These are phyloP conservation scores for Penicillium paneum DNA, from an alignment of 2,329 filamentous ascomycete species.

Conservation along the genomic window DNA sequence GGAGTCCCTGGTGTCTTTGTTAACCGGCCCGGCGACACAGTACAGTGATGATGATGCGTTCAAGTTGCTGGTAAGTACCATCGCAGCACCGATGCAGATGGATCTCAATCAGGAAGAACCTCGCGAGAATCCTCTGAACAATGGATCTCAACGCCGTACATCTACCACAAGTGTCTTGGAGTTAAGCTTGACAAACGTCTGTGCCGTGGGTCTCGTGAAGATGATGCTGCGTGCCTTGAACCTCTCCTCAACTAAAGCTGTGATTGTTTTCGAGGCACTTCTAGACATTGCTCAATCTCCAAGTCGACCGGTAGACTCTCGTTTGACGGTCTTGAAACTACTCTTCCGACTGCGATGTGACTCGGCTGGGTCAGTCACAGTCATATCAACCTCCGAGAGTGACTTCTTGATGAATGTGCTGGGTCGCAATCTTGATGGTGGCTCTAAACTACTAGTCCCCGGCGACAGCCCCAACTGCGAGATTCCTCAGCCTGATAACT, in stretches of 20 bases:
- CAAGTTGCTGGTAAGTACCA: slow-evolving; percentile 30
- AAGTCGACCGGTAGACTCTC: slow-evolving; percentile 63
- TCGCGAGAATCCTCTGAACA: slow-evolving; percentile 40
- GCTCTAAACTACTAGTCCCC: slow-evolving; percentile 42
- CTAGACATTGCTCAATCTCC: slow-evolving; percentile 61
- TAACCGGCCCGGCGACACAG: slow-evolving; percentile 34
- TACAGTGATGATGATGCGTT: slow-evolving; percentile 33
- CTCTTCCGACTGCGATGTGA: slow-evolving; percentile 82
- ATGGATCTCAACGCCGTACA: slow-evolving; percentile 29
- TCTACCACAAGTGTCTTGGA: slow-evolving; percentile 32
- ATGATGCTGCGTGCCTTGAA: slow-evolving; percentile 75
- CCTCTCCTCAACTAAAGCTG: slow-evolving; percentile 61
- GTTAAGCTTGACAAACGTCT: slow-evolving; percentile 56
- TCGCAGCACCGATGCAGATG: slow-evolving; percentile 36
- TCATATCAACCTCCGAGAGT: slow-evolving; percentile 68
- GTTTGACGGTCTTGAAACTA: slow-evolving; percentile 71
- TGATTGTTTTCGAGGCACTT: slow-evolving; percentile 60
- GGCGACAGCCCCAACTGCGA: slow-evolving; percentile 43
- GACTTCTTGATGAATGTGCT: slow-evolving; percentile 69
- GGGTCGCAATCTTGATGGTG: slow-evolving; percentile 59
- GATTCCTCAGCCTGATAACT: slow-evolving; percentile 38
- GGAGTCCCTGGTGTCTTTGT: slow-evolving; percentile 39
- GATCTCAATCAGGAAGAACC: slow-evolving; percentile 33
- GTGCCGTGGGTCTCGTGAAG: slow-evolving; percentile 66
- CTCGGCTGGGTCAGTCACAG: slow-evolving; percentile 70